Conservation (phyloP, 2,329 filamentous ascomycete species). For the Aureobasidium sp. region DNA sequence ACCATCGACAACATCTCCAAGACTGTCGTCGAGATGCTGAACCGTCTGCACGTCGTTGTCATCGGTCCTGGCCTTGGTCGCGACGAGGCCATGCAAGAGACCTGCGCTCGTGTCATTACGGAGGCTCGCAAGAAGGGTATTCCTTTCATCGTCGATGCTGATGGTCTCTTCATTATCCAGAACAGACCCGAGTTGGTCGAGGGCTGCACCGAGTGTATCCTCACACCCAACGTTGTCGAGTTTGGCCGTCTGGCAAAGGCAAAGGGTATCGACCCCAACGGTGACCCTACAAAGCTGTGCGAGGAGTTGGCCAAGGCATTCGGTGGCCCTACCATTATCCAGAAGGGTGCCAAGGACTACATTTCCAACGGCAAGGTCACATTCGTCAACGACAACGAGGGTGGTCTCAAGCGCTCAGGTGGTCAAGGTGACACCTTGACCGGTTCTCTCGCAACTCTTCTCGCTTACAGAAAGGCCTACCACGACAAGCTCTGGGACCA, state of each 20-base stretch:
- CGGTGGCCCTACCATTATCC: conserved; percentile 81
- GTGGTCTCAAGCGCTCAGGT: conserved; percentile 82
- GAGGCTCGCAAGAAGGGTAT: conserved; percentile 66
- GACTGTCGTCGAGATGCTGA: conserved; percentile 70
- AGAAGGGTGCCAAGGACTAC: conserved; percentile 78
- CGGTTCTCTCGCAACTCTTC: conserved; percentile 76
- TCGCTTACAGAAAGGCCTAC: conserved; percentile 86
- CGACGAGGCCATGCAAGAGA: conserved; percentile 83
- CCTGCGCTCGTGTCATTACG: conserved; percentile 68
- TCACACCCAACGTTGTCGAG: conserved; percentile 94
- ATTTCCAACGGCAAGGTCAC: conserved; percentile 75
- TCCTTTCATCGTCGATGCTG: conserved; percentile 85
- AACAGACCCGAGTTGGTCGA: conserved; percentile 67
- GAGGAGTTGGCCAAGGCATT: conserved; percentile 66
- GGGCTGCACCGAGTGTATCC: conserved; percentile 74
- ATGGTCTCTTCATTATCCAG: conserved; percentile 74
- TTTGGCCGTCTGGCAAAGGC: conserved; percentile 75
- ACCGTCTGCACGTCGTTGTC: conserved; percentile 84
- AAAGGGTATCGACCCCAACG: conserved; percentile 57
- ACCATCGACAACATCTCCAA: conserved; percentile 57
- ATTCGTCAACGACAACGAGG: conserved; percentile 67
- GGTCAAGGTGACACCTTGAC: conserved; percentile 96
- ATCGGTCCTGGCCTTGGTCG: conserved; percentile 88
- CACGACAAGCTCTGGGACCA: conserved; percentile 71
- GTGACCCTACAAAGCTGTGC: conserved; percentile 52